Evolutionary conservation across 495 filamentous ascomycete genomes (phyloP).

Genomic region (Penicillium mononematosum): DNA sequence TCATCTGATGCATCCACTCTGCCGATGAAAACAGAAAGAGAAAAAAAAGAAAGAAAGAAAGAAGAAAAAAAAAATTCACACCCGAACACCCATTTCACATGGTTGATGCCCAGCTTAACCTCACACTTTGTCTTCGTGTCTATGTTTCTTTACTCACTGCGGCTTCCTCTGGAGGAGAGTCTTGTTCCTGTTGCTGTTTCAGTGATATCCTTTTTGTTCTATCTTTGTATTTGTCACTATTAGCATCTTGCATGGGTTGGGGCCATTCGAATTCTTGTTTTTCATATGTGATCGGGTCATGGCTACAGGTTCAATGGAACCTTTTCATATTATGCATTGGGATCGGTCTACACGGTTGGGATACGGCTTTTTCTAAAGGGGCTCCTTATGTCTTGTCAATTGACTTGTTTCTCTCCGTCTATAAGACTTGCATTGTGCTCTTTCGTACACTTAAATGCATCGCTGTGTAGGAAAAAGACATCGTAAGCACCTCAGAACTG

Average conservation of each 20-base stretch:
- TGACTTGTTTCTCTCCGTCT: neutral
- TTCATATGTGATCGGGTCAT: slow-evolving; percentile 5
- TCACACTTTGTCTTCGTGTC: neutral
- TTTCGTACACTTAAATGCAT: neutral
- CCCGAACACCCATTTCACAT: slow-evolving; percentile 1
- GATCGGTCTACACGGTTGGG: slow-evolving; percentile 10
- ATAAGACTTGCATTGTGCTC: neutral
- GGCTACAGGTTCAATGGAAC: slow-evolving; percentile 3
- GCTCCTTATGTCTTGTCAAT: slow-evolving; percentile 2
- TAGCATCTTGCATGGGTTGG: slow-evolving; percentile 15
- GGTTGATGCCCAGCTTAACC: neutral
- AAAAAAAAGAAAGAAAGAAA: neutral
- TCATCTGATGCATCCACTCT: too few species aligned
- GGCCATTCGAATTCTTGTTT: slow-evolving; percentile 1
- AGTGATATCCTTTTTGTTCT: slow-evolving; percentile 5
- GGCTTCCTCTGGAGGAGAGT: neutral
- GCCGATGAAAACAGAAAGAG: neutral
- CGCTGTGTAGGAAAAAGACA: too few species aligned
- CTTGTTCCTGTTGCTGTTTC: neutral
- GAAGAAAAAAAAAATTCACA: neutral
- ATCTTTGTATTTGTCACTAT: slow-evolving; percentile 10
- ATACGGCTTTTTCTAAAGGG: slow-evolving; percentile 1
- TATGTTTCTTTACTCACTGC: slow-evolving; percentile 1
- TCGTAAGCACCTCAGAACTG: neutral
- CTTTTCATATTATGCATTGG: slow-evolving; percentile 13